Conservation (phyloP, 805 yeast genomes). For the Metschnikowia peoriensis region DNA sequence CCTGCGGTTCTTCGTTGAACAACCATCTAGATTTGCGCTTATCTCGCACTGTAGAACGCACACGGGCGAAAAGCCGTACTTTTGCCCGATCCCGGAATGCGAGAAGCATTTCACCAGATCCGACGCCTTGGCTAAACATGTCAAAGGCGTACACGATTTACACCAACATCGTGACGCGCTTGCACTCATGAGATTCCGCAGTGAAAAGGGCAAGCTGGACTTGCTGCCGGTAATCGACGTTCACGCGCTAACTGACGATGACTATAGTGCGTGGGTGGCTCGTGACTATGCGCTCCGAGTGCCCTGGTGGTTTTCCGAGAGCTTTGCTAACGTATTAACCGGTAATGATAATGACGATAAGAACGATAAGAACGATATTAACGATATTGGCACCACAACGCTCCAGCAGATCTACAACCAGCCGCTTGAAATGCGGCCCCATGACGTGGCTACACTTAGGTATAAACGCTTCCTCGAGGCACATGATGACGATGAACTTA, state of each 20-base stretch:
- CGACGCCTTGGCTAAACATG: slow-evolving; percentile 64
- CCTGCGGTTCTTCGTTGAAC: slow-evolving; percentile 47
- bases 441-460: slow-evolving; percentile 32
- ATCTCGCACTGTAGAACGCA: slow-evolving; percentile 64
- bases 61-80: slow-evolving; percentile 60
- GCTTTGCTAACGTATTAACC: slow-evolving; percentile 25
- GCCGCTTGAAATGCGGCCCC: slow-evolving; percentile 34
- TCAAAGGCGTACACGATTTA: slow-evolving; percentile 58
- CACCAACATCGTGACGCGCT: slow-evolving; percentile 38
- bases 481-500: slow-evolving; percentile 14
- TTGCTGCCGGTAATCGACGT: slow-evolving; percentile 22
- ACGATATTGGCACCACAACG: slow-evolving; percentile 5
- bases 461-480: slow-evolving; percentile 26
- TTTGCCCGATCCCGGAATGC: slow-evolving; percentile 68
- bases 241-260: slow-evolving; percentile 28
- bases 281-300: slow-evolving; percentile 32
- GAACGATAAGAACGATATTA: not conserved
- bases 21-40: slow-evolving; percentile 56
- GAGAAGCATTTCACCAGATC: slow-evolving; percentile 55
- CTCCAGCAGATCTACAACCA: slow-evolving; percentile 21
- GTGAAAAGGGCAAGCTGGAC: slow-evolving; percentile 27
- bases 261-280: slow-evolving; percentile 29
- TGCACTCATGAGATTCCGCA: slow-evolving; percentile 27
- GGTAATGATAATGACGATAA: not conserved
- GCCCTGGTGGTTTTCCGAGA: slow-evolving; percentile 44